Evolutionary conservation across 306 rosid species (phyloP).

Genomic region (Prinsepia uniflora): DNA sequence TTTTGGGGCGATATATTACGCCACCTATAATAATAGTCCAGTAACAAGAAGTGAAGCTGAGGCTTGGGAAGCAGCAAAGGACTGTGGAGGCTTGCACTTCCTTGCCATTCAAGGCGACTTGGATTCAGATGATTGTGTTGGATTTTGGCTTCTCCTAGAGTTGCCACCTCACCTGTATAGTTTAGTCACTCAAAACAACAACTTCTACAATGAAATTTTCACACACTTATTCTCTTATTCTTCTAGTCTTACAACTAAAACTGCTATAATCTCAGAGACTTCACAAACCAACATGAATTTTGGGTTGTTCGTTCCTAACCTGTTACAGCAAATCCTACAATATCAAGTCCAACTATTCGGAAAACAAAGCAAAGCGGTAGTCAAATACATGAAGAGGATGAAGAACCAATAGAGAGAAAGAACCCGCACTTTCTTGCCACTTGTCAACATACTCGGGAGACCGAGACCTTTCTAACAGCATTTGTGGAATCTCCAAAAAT

Average conservation of each 20-base stretch:
- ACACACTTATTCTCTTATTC: neutral
- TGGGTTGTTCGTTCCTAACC: conserved; percentile 11
- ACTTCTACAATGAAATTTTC: neutral
- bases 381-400: conserved; percentile 8
- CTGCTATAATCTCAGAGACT: conserved; percentile 10
- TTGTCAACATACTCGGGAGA: no score
- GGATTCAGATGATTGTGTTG: conserved; percentile 78
- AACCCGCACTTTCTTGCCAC: no score
- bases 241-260: no score
- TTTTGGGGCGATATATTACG: conserved; percentile 78
- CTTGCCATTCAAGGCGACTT: conserved; percentile 89
- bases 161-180: conserved; percentile 87
- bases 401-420: neutral
- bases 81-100: conserved; percentile 88
- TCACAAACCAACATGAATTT: conserved; percentile 4
- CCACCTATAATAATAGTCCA: conserved; percentile 65
- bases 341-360: conserved; percentile 2
- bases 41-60: conserved; percentile 74
- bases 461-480: no score
- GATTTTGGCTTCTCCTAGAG: conserved; percentile 96
- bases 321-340: conserved; percentile 10
- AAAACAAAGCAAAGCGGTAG: neutral
- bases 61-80: conserved; percentile 96
- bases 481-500: no score
- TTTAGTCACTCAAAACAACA: neutral